Evolutionary conservation across 257 asterid genomes (phyloP).

Genomic region (Capsicum chinense): DNA sequence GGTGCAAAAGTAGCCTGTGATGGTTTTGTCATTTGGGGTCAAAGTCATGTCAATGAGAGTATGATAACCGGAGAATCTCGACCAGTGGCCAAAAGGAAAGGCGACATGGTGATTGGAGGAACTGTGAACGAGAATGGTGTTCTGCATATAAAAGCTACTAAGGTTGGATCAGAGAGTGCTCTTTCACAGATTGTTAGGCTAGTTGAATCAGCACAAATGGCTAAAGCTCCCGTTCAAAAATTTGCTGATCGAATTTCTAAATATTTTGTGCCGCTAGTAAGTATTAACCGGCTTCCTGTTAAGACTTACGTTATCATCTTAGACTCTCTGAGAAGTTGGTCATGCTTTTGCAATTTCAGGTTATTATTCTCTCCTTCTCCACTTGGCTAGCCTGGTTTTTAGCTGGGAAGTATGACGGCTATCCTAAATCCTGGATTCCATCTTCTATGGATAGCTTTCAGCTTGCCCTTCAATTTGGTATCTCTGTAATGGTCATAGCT

Average conservation of each 20-base stretch:
- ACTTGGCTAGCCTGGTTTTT: constrained; percentile 53
- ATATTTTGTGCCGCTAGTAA: constrained; percentile 53
- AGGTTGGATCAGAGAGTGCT: constrained; percentile 74
- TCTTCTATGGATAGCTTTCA: constrained; percentile 47
- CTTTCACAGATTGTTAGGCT: constrained; percentile 66
- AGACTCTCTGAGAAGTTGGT: neutral
- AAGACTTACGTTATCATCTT: neutral
- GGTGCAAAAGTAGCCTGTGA: constrained; percentile 82
- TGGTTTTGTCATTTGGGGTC: constrained; percentile 67
- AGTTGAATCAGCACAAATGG: constrained; percentile 67
- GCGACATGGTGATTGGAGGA: constrained; percentile 75
- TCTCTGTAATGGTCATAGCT: constrained; percentile 59
- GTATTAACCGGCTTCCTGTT: constrained; percentile 28
- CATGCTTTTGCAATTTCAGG: constrained; percentile 35
- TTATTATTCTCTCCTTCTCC: constrained; percentile 44
- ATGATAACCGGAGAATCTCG: constrained; percentile 70
- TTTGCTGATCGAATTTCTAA: constrained; percentile 57
- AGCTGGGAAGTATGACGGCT: constrained; percentile 37
- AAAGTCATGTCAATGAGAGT: constrained; percentile 53
- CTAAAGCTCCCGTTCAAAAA: constrained; percentile 67
- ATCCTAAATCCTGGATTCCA: constrained; percentile 51
- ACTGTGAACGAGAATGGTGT: constrained; percentile 70
- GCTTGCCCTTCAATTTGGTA: constrained; percentile 53
- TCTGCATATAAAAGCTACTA: constrained; percentile 61
- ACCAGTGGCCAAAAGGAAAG: constrained; percentile 63